A percentile compares a stretch with the other conserved stretches of the same genome.
These are phyloP conservation scores for Ciborinia camelliae DNA, from an alignment of 2,329 filamentous ascomycete species.

Conservation along the genomic window DNA sequence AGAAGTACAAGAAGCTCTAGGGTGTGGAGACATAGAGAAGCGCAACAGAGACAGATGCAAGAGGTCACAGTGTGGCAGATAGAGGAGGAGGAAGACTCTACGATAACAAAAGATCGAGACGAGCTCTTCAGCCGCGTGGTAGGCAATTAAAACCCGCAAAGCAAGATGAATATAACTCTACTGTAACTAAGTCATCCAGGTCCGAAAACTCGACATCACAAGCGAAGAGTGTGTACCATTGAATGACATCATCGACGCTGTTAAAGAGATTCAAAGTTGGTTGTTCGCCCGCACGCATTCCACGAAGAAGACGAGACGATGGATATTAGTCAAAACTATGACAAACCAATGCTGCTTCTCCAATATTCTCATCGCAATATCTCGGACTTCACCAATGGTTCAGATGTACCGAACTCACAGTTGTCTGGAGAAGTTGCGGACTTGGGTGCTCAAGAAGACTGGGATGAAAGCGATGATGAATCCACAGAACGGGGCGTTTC, in stretches of 20 bases:
- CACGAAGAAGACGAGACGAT: not conserved
- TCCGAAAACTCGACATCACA: not conserved
- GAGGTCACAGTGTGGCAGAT: not conserved
- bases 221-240: not conserved
- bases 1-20: not conserved
- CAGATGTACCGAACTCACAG: not conserved
- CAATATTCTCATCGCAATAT: not conserved
- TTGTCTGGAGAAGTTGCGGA: not conserved
- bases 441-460: not conserved
- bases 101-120: not conserved
- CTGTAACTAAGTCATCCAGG: not conserved
- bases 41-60: not conserved
- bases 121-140: not conserved
- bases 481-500: no score
- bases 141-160: not conserved
- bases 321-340: not conserved
- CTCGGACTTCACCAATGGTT: not conserved
- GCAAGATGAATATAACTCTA: not conserved
- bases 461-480: not conserved
- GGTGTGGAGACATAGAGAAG: not conserved
- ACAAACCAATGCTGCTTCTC: not conserved
- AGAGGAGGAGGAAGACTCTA: not conserved
- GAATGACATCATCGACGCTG: not conserved
- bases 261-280: not conserved
- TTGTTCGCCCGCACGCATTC: not conserved